Evolutionary conservation across 1,284 basidiomycete genomes (phyloP), one percentile per base, ranked within the genome.

Genomic region (Apiotrichum gracile): DNA sequence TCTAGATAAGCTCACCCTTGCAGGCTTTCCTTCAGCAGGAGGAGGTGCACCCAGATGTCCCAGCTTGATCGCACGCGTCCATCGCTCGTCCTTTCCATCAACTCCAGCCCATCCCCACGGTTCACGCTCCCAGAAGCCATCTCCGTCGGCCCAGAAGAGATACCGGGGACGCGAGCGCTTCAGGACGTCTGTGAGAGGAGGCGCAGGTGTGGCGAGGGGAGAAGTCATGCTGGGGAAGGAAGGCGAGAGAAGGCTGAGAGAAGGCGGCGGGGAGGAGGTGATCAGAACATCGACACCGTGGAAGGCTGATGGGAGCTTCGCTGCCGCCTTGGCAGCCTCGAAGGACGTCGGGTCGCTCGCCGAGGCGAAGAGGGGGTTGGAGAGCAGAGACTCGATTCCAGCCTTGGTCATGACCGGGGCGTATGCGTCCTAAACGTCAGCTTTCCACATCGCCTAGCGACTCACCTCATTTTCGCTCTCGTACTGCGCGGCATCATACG

Each of bases 111-210:
- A 96, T 6, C 82, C 73, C 68, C 84, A 92, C 3, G 92, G 91
- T 61, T 94, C 91, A 49, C 91, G 78, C 70, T 97, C 92, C 91
- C 91, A 96, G 71, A 92, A 97, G 0, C 69, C 73, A 1, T 74
- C 71, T 69, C 74, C 34, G 78, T 83, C 49, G 76, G 82, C 43
- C 81, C 80, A 58, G 80, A 83, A 66, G 22, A 75, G 53, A 52
- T 76, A 76, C 14, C 73, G 60, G 17, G 75, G 73, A 37, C 68
- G 65, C 0, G 67, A 55, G 29, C 59, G 62, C 38, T 78, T 77
- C 16, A 89, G 78, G 0, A 88, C 69, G 37, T 88, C 86, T 49
- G 85, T 82, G 2, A 91, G 73, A 12, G 86, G 83, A 2, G 80
- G 78, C 0, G 81, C 83, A 1, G 80, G 76, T 6, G 70, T 64